Evolutionary conservation across 2,329 filamentous ascomycete species (phyloP).

Genomic region (Verticillium nonalfalfae): DNA sequence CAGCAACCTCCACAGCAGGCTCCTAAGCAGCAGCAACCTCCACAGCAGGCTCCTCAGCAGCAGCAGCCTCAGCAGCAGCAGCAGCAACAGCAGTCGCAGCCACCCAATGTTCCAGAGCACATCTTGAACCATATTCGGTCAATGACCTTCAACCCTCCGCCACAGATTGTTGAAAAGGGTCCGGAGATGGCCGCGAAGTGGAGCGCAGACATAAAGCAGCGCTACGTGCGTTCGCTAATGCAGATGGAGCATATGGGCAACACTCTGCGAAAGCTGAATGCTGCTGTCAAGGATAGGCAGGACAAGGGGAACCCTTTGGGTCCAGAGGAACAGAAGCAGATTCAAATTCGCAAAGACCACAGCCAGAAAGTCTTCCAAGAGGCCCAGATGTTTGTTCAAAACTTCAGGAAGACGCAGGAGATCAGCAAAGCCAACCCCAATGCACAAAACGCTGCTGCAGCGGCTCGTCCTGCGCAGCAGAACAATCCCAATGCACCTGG

Average conservation of each 20-base stretch:
- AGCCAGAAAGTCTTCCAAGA: slow-evolving; percentile 38
- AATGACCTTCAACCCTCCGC: slow-evolving; percentile 39
- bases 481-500: neutral
- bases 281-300: slow-evolving; percentile 31
- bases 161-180: slow-evolving; percentile 33
- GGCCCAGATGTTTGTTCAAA: slow-evolving; percentile 40
- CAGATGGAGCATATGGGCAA: slow-evolving; percentile 40
- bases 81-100: slow-evolving; percentile 9
- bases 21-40: neutral
- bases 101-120: slow-evolving; percentile 29
- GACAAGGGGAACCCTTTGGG: slow-evolving; percentile 35
- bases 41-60: slow-evolving; percentile 7
- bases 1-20: neutral
- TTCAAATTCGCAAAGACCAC: slow-evolving; percentile 35
- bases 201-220: slow-evolving; percentile 38
- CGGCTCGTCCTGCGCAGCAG: slow-evolving; percentile 1
- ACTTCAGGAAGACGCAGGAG: slow-evolving; percentile 39
- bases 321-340: slow-evolving; percentile 39
- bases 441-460: slow-evolving; percentile 11
- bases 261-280: slow-evolving; percentile 35
- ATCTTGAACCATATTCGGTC: slow-evolving; percentile 40
- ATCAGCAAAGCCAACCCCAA: slow-evolving; percentile 15
- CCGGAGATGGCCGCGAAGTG: slow-evolving; percentile 38
- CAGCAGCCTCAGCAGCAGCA: slow-evolving; percentile 7
- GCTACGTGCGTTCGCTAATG: slow-evolving; percentile 40